Base-by-base conservation (phyloP, 1,284 basidiomycete genomes). In the Ganoderma meredithae region DNA sequence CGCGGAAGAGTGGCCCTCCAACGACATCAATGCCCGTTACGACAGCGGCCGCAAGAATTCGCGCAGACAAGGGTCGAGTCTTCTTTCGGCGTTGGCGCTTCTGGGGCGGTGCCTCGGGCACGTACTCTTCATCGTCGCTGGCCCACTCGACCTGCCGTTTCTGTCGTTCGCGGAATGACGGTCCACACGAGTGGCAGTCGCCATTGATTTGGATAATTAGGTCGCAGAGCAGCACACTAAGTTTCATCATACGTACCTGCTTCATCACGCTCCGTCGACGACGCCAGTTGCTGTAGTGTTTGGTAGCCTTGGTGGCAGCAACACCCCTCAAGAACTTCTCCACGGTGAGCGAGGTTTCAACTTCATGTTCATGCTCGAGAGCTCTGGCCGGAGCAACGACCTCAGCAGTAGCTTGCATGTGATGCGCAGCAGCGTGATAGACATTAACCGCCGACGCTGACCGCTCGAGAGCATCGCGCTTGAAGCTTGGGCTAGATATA, bases 21-120 rank as follows among this genome's bases (percentile, higher is more conserved):
- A 69, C 69, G 15, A 74, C 39, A 25, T 73, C 70, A 4, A 75
- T 73, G 43, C 69, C 69, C 1, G 77, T 76, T 41, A 71, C 69
- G 43, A 73, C 71, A 47, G 75, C 77, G 17, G 77, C 77, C 25
- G 72, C 66, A 36, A 78, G 65, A 60, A 78, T 64, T 0, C 76
- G 73, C n/a, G 68, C 68, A 5, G 73, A 69, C n/a, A 77, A 70
- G 0, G 75, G 43, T 25, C 72, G 72, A 12, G 60, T 41, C 39
- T 70, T 74, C 52, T 69, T 72, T 44, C 31, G 66, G 62, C 41
- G 65, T 58, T 65, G 59, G 22, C 60, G 64, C 17, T 60, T 59
- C 52, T 40, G 58, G 41, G 62, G 15, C 13, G 40, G 60, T 40
- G 25, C 13, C n/a, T 36, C 19, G 1, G 49, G 40, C 1, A 10